Evolutionary conservation across 2,329 filamentous ascomycete genomes (phyloP), one percentile per base, ranked within the genome.

Genomic region (Diatrype stigma): DNA sequence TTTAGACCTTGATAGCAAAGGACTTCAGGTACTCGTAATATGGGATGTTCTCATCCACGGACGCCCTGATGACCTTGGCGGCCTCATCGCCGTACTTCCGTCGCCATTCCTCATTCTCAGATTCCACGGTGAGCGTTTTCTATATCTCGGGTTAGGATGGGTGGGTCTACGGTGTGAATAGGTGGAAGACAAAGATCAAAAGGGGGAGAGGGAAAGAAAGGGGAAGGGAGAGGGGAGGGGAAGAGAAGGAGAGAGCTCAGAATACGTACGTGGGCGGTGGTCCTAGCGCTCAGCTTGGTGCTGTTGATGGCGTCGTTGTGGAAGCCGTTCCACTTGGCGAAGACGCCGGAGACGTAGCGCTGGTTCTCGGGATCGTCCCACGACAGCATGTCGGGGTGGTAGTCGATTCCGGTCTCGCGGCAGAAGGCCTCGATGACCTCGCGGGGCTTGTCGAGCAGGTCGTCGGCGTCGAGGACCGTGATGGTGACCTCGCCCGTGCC

Each of bases 281-380:
- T 76, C 64, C 89, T 78, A 2, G 89, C 82, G 66, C 86, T 86
- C 63, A 99, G 74, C 55, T 84, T 85, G 35, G 79, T 86, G 65
- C 89, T 96, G 59, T 88, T 78, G 61, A 97, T 89, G 14, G 91
- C 94, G 75, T 97, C 94, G 60, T 97, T 89, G 69, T 97, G 94
- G 74, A 96, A 97, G 11, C 94, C 94, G 60, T 85, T 88, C 94
- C 94, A 97, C 75, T 99, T 97, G 73, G 92, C 90, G 72, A 97
- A 97, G 17, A 85, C 85, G 56, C 83, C 78, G 58, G 80, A 77
- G 3, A 92, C 93, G 55, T 81, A 75, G 47, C 72, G 61, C 60
- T 90, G 84, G 61, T 87, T 85, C 57, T 88, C 86, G 48, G 86
- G 84, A 26, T 86, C 84, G 55, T 88, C 82, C 94, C 94, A 97